Percentiles rank a stretch among this genome's conserved stretches.
Conservation (phyloP, 1,284 basidiomycete species). For the Sanguinoderma infundibulare region DNA sequence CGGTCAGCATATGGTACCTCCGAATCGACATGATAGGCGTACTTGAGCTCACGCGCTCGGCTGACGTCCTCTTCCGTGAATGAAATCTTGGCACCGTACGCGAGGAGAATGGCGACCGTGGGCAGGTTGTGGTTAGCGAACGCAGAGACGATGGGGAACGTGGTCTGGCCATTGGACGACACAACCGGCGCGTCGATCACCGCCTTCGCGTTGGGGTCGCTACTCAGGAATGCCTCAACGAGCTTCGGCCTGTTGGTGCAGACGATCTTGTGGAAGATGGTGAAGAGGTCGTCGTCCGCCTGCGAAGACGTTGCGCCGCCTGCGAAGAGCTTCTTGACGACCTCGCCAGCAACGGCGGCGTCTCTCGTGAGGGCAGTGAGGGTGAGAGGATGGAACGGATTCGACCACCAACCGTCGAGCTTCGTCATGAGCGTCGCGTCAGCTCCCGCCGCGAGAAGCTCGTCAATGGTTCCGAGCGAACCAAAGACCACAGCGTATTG, state of each 20-base stretch:
- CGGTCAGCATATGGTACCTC: neutral
- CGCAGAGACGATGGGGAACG: conserved; percentile 44
- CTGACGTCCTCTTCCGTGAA: conserved; percentile 39
- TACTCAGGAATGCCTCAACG: conserved; percentile 48
- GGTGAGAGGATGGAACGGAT: conserved; percentile 49
- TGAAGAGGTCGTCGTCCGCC: conserved; percentile 48
- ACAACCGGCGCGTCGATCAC: conserved; percentile 50
- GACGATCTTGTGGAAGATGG: conserved; percentile 55
- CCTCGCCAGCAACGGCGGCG: conserved; percentile 44
- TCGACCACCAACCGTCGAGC: conserved; percentile 23
- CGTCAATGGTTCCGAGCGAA: conserved; percentile 47
- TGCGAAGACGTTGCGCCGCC: conserved; percentile 53
- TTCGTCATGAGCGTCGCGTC: conserved; percentile 35
- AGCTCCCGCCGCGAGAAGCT: conserved; percentile 52
- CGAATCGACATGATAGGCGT: neutral
- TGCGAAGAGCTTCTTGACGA: conserved; percentile 51
- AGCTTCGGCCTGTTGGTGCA: conserved; percentile 43
- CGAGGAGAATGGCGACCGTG: conserved; percentile 44
- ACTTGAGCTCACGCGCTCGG: conserved; percentile 33
- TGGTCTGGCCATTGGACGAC: conserved; percentile 18
- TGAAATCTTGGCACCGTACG: conserved; percentile 43
- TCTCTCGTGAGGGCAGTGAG: conserved; percentile 52
- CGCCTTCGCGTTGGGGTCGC: conserved; percentile 50
- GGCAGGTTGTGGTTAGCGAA: conserved; percentile 40
- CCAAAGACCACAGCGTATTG: conserved; percentile 54